Conservation (phyloP, 257 asterid genomes). For the Solanum gracilifrons region DNA sequence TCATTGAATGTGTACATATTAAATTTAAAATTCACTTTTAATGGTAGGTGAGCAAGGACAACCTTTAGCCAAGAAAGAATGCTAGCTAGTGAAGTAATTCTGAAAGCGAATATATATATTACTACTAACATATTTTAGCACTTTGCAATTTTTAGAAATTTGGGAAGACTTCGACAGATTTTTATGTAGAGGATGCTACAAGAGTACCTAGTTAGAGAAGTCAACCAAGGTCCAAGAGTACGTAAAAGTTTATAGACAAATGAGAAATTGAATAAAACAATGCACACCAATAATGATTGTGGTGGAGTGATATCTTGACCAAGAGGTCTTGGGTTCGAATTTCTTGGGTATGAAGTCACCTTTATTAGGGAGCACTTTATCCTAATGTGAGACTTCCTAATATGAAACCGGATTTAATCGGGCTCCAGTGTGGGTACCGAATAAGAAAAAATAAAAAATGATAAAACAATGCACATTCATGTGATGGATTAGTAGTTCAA, state of each 20-base stretch:
- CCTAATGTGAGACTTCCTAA: accelerated
- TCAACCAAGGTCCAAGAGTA: background rate
- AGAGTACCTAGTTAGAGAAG: background rate
- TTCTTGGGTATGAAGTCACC: accelerated
- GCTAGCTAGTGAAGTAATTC: background rate
- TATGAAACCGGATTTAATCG: accelerated
- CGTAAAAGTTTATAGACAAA: background rate
- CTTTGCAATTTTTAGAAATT: background rate
- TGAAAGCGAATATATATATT: background rate
- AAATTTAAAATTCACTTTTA: accelerated
- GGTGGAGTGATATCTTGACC: background rate
- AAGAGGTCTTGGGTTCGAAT: accelerated
- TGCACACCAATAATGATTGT: background rate
- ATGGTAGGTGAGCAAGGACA: background rate
- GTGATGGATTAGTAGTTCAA: background rate
- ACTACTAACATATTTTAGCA: background rate
- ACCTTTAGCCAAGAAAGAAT: background rate
- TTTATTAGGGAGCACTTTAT: too few species aligned
- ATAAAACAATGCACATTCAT: background rate
- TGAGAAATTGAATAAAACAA: background rate
- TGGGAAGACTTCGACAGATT: background rate
- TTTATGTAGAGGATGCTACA: background rate
- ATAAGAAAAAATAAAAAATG: too few species aligned
- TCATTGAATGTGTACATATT: background rate
- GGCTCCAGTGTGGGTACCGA: accelerated